A percentile compares a stretch with the other conserved stretches of the same genome.
These are phyloP conservation scores for Daldinia bambusicola DNA, from an alignment of 495 filamentous ascomycete genomes.

Conservation along the genomic window DNA sequence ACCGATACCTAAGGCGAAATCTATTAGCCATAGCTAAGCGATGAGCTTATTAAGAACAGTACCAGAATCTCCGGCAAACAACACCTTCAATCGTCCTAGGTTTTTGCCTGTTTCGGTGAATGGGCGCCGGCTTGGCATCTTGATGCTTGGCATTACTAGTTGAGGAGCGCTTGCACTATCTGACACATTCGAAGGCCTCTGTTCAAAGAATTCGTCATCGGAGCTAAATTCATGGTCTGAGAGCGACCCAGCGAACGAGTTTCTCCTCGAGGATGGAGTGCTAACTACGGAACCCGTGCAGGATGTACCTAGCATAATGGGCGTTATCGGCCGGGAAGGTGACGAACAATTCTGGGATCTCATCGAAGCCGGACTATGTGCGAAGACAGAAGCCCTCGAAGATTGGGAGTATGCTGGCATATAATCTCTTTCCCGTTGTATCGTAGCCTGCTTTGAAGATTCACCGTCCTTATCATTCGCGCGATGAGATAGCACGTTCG, in stretches of 20 bases:
- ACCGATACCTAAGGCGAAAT: slow-evolving; percentile 58
- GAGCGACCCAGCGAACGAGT: slow-evolving; percentile 59
- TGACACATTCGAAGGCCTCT: slow-evolving; percentile 48
- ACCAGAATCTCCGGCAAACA: slow-evolving; percentile 88
- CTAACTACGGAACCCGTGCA: slow-evolving; percentile 59
- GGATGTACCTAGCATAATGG: slow-evolving; percentile 61
- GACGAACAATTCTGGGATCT: slow-evolving; percentile 43
- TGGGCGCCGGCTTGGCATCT: slow-evolving; percentile 90
- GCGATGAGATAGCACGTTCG: slow-evolving; percentile 17
- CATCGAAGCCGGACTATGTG: slow-evolving; percentile 49
- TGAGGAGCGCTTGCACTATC: slow-evolving; percentile 76
- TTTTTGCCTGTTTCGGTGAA: slow-evolving; percentile 88
- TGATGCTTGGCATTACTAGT: slow-evolving; percentile 96
- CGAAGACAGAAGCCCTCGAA: slow-evolving; percentile 37
- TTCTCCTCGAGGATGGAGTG: slow-evolving; percentile 65
- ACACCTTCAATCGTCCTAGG: slow-evolving; percentile 86
- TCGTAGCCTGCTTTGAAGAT: slow-evolving; percentile 12
- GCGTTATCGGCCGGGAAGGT: slow-evolving; percentile 65
- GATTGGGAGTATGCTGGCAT: slow-evolving; percentile 29
- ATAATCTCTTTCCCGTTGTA: slow-evolving; percentile 34
- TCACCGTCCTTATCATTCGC: slow-evolving; percentile 38
- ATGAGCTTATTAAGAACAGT: slow-evolving; percentile 39
- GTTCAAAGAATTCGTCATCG: slow-evolving; percentile 61
- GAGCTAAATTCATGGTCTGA: slow-evolving; percentile 63
- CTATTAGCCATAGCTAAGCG: slow-evolving; percentile 18